A percentile compares a stretch with the other conserved stretches of the same genome.
Evolutionary conservation across 352 stramenopile genomes (phyloP).

Genomic region (Phytophthora constricta): DNA sequence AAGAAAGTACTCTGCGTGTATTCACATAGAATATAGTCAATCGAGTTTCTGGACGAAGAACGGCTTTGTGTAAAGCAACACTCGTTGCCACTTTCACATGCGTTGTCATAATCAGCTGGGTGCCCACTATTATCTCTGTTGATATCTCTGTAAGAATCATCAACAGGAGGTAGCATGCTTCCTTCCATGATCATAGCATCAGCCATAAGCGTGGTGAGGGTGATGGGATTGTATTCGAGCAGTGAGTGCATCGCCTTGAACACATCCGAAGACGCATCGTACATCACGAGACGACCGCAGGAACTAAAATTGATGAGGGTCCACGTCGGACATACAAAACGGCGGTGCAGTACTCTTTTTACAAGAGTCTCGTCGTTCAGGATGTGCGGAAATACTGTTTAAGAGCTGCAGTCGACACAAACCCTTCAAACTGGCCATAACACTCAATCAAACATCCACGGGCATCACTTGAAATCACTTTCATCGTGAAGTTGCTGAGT

Average conservation of each 20-base stretch:
- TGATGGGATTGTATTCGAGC: constrained; percentile 23
- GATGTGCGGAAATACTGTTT: constrained; percentile 32
- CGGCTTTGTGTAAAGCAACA: not conserved
- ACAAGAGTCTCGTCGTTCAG: constrained; percentile 22
- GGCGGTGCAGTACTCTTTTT: constrained; percentile 17
- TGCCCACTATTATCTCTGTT: no score
- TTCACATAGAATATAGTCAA: constrained; percentile 16
- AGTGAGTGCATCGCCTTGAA: constrained; percentile 39
- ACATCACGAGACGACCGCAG: constrained; percentile 28
- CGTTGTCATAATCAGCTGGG: no score
- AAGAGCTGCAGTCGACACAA: constrained; percentile 27
- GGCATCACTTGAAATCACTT: constrained; percentile 30
- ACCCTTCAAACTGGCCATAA: constrained; percentile 36
- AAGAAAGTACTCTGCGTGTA: no score
- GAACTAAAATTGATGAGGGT: constrained; percentile 44
- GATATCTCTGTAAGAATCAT: no score
- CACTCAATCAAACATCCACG: constrained; percentile 40
- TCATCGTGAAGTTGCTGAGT: no score
- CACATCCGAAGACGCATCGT: constrained; percentile 45
- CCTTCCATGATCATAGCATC: constrained; percentile 37
- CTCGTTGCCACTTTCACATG: not conserved
- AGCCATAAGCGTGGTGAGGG: constrained; percentile 28
- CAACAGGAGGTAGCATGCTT: constrained; percentile 31
- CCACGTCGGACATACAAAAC: constrained; percentile 40
- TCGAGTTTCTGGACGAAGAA: constrained; percentile 2